phyloP scores from a whole-genome alignment of 2,329 filamentous ascomycete genomes.

The Bretziella fagacearum region DNA sequence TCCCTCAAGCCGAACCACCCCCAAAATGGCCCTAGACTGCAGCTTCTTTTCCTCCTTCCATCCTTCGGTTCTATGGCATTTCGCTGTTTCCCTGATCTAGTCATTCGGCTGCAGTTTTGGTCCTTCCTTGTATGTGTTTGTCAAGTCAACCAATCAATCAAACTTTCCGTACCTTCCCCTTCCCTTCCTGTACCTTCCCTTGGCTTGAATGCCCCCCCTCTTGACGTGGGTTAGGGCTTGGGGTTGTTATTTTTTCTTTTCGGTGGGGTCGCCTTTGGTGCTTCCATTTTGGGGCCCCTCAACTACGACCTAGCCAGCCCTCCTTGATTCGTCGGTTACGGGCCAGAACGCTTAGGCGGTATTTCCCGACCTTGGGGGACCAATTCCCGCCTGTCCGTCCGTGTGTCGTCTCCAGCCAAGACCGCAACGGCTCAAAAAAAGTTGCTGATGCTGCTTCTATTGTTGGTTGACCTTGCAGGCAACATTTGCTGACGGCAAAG shows the following conservation, averaged over 20 bases:
- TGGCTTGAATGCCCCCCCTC: no score
- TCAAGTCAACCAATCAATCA: no score
- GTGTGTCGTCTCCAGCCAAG: not conserved
- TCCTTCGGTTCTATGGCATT: slow-evolving; percentile 15
- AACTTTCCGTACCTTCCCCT: no score
- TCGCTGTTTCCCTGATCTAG: not conserved
- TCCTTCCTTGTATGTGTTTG: no score
- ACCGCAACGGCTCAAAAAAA: not conserved
- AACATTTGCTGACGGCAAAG: not conserved
- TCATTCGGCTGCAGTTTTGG: not conserved
- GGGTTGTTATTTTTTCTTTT: no score
- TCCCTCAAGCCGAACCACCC: not conserved
- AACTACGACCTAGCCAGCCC: no score
- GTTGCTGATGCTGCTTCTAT: not conserved
- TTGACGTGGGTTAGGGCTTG: no score
- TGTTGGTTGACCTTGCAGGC: not conserved
- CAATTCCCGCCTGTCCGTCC: slow-evolving; percentile 3
- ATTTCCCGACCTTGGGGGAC: slow-evolving; percentile 1
- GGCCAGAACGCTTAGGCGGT: not conserved
- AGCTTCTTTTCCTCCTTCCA: slow-evolving; percentile 11
- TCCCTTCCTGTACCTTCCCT: no score
- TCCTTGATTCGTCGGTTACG: not conserved
- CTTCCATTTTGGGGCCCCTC: no score
- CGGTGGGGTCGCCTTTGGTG: no score
- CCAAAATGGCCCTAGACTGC: slow-evolving; percentile 1